These are phyloP conservation scores for Oryza longistaminata DNA, from an alignment of 176 grass and related monocot genomes.

Conservation along the genomic window DNA sequence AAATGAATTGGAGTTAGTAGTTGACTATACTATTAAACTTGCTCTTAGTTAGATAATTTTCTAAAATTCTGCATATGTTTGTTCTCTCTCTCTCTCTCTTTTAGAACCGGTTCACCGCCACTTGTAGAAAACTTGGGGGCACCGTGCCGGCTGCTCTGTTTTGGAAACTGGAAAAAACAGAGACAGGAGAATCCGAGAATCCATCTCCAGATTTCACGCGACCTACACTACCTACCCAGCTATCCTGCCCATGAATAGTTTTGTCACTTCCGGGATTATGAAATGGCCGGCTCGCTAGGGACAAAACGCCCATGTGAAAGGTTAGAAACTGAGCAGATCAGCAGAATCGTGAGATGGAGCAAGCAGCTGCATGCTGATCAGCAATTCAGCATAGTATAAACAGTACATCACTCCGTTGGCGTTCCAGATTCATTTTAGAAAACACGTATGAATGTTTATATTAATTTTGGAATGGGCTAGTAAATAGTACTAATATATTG, in stretches of 20 bases:
- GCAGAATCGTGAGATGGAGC: background rate
- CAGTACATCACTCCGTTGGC: too few relatives aligned
- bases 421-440: too few relatives aligned
- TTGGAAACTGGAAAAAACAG: background rate
- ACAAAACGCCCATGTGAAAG: background rate
- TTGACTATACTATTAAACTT: too few relatives aligned
- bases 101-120: background rate
- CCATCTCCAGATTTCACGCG: background rate
- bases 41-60: too few relatives aligned
- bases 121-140: background rate
- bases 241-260: background rate
- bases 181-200: background rate
- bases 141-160: background rate
- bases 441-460: too few relatives aligned
- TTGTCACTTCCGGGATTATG: background rate
- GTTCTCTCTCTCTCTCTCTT: too few relatives aligned
- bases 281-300: background rate
- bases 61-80: too few relatives aligned
- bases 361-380: background rate
- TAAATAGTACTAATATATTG: too few relatives aligned
- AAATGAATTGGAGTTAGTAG: too few relatives aligned
- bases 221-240: background rate
- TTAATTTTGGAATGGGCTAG: too few relatives aligned
- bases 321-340: background rate
- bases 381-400: background rate